Evolutionary conservation across 805 yeast genomes (phyloP), one percentile per base, ranked within the genome.

Genomic region (Candida fluviatilis): DNA sequence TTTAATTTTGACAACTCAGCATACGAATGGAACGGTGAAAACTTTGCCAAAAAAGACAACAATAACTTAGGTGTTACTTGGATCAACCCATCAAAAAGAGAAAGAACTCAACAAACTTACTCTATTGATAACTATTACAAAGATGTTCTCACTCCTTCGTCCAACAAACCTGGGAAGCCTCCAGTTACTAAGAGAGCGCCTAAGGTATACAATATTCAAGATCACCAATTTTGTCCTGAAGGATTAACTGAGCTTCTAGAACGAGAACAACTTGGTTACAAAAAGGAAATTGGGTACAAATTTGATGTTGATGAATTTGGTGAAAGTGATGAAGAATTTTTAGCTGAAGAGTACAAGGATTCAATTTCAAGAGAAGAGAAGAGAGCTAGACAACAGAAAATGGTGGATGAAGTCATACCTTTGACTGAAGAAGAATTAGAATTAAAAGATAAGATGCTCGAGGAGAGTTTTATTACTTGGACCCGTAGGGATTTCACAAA

Each of bases 1-100:
- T 90, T 90, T 52, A 83, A 93, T 8, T 83, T 88, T 5, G 95
- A 88, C 47, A 82, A 83, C 17, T 82, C 89, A 1, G 93, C 96
- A 0, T 91, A 91, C 60, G 96, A 90, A 60, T 91, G 99, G 99
- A 89, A 93, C 54, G 99, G 99, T 13, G 75, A 82, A 49, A 82
- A 84, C 50, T 84, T 82, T 57, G 89, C 91, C 43, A 77, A 79
- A 50, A 67, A 61, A 41, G 67, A 62, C 14, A 50, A 44, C 25
- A 66, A 67, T 24, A 55, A 53, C 4, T 40, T 54, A 23, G 67
- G 62, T 5, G 64, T 73, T 34, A 61, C 73, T 3, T 84, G 90
- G 87, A 77, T 84, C 23, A 83, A 84, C 49, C 93, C 91, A 0
- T 66, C 84, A 1, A 80, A 78, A 49, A 71, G 93, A 59, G 86